Conservation (phyloP, 345 rosid species). For the Eucalyptus brandiana region DNA sequence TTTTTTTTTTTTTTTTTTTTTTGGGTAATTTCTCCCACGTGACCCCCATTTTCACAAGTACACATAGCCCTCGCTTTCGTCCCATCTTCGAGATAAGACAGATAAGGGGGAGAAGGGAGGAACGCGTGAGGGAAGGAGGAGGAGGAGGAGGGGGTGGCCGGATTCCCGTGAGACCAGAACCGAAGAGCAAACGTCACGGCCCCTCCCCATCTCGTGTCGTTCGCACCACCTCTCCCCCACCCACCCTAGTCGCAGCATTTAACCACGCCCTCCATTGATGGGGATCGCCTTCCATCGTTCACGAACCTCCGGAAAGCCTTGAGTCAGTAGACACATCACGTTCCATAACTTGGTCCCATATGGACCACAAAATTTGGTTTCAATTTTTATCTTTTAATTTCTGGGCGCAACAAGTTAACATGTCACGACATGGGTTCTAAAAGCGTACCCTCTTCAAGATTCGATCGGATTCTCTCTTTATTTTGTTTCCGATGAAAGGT, state of each 20-base stretch:
- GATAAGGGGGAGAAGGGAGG: neutral
- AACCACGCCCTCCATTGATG: neutral
- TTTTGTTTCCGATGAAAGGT: neutral
- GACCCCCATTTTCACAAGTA: neutral
- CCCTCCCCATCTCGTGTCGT: neutral
- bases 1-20: too few relatives aligned
- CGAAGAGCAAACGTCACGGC: neutral
- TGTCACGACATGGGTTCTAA: neutral
- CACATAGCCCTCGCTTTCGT: neutral
- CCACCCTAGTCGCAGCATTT: neutral
- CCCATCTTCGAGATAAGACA: neutral
- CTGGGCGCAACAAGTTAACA: neutral
- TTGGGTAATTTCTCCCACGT: neutral
- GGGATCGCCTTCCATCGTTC: neutral
- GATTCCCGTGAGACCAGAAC: slow-evolving; percentile 31
- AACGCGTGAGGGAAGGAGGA: neutral
- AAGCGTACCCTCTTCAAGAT: neutral
- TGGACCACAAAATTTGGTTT: neutral
- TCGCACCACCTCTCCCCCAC: neutral
- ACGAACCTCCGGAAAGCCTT: neutral
- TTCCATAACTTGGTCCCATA: neutral
- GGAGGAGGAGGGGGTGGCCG: neutral
- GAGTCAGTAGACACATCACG: neutral
- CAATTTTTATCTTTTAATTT: neutral
- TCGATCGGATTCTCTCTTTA: neutral